Base-by-base conservation (phyloP, 306 rosid species). In the Albizia julibrissin region DNA sequence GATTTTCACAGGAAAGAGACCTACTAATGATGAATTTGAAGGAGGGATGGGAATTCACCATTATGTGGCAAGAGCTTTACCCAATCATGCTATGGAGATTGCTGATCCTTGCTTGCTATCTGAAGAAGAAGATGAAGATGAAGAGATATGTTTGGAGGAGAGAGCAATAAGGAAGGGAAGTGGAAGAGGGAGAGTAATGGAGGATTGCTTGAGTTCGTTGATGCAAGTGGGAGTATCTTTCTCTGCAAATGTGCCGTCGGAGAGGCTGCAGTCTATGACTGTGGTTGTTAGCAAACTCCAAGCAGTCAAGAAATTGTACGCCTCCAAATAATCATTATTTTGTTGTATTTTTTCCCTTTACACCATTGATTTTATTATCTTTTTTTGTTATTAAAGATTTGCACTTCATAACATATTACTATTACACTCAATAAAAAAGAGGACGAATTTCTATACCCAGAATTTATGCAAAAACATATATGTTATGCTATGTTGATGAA, bases 171-270 rank as follows among this genome's bases (percentile, higher is more conserved):
- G 31, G 1, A 0, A n/a, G n/a, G n/a, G n/a, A n/a, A n/a, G n/a
- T n/a, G n/a, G n/a, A n/a, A n/a, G n/a, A n/a, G n/a, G 31, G 37
- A 74, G n/a, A 49, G 39, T 4, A 40, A 19, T 83, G 65, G 85
- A 87, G 15, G 83, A 87, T 16, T 81, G 87, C 73, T 27, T 86
- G 79, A 72, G 79, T n/a, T 83, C 85, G 5, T 6, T 90, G 74
- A 54, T 85, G 81, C 77, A 75, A 58, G 74, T 87, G 74, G 97
- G 94, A 47, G 46, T 89, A 8, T 80, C 83, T 31, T 92, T 89
- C 84, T 84, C 90, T 33, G 40, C 77, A 66, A 77, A 39, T 76
- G 33, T 12, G 26, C 89, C 89, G 31, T n/a, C 26, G 26, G 87
- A 88, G 59, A 34, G 86, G 67, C 43, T 88, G 72, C 62, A 22